Conservation (phyloP, 2,329 filamentous ascomycete genomes). For the Graphilbum sp. region DNA sequence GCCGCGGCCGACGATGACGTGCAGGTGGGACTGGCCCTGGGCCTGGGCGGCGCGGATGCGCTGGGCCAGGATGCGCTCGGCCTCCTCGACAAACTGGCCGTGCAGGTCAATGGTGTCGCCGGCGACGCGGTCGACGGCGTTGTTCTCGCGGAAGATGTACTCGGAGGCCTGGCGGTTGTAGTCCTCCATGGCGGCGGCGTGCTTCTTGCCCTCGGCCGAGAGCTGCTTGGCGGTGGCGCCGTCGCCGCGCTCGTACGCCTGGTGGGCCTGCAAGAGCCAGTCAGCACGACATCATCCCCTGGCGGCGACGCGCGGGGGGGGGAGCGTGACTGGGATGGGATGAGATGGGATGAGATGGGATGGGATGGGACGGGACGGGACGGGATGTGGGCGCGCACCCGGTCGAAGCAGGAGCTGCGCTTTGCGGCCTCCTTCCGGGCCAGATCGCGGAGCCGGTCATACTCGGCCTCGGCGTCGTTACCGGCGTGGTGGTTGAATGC, state of each 20-base stretch:
- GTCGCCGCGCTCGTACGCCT: constrained; percentile 73
- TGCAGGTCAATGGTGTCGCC: constrained; percentile 85
- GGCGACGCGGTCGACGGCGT: constrained; percentile 56
- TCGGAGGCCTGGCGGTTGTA: constrained; percentile 87
- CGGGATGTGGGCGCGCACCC: constrained; percentile 29
- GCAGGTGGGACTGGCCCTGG: constrained; percentile 64
- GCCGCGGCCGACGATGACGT: constrained; percentile 92
- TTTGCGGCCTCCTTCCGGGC: constrained; percentile 69
- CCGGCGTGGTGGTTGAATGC: constrained; percentile 61
- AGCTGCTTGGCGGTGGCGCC: constrained; percentile 69
- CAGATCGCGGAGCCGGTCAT: constrained; percentile 74
- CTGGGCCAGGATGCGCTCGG: constrained; percentile 75
- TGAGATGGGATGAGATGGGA: background rate
- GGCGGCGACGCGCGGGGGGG: too few species aligned
- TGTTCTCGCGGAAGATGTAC: constrained; percentile 92
- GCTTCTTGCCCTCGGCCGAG: constrained; percentile 69
- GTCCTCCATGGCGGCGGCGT: constrained; percentile 69
- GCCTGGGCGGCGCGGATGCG: constrained; percentile 64
- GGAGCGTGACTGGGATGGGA: too few species aligned
- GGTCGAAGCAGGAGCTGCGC: constrained; percentile 60
- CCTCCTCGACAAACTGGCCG: constrained; percentile 88
- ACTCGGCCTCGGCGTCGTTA: constrained; percentile 62
- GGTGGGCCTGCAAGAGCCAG: constrained; percentile 51
- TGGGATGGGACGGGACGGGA: background rate
- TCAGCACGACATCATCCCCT: too few species aligned